Conservation (phyloP, 1,139 yeast genomes). For the Kodamaea alishanica region DNA sequence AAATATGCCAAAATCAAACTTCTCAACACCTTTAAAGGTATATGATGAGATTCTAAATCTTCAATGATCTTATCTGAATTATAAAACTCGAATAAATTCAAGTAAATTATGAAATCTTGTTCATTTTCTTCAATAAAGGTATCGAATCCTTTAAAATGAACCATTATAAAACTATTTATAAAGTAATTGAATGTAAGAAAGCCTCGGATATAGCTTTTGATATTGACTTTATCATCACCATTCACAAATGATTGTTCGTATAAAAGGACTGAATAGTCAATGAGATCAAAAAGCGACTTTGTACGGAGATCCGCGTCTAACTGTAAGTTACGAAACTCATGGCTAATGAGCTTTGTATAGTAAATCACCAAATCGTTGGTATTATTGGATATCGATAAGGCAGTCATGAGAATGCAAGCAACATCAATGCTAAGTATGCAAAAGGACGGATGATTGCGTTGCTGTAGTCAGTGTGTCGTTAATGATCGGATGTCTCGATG, state of each 20-base stretch:
- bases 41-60: conserved; percentile 7
- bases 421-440: too few species aligned
- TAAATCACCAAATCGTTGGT: conserved; percentile 11
- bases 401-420: too few species aligned
- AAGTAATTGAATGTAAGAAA: conserved; percentile 43
- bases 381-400: not conserved
- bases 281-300: conserved; percentile 42
- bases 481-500: too few species aligned
- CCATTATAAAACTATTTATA: conserved; percentile 42
- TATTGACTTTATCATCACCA: conserved; percentile 8
- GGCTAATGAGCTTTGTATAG: conserved; percentile 29
- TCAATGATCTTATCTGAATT: conserved; percentile 25
- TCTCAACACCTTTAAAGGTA: conserved; percentile 26
- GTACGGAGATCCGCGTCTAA: conserved; percentile 27
- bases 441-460: too few species aligned
- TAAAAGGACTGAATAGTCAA: conserved; percentile 41
- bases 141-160: conserved; percentile 45
- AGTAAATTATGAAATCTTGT: conserved; percentile 42
- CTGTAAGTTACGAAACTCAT: conserved; percentile 39
- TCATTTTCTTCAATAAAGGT: conserved; percentile 37
- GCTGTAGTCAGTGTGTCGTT: too few species aligned
- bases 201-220: conserved; percentile 34
- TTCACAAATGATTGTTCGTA: conserved; percentile 29
- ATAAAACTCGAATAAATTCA: conserved; percentile 44
- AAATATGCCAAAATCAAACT: conserved; percentile 31